Percentiles rank a stretch among this genome's conserved stretches.
Evolutionary conservation across 2,329 filamentous ascomycete genomes (phyloP).

Genomic region (Sclerotinia sclerotiorum): DNA sequence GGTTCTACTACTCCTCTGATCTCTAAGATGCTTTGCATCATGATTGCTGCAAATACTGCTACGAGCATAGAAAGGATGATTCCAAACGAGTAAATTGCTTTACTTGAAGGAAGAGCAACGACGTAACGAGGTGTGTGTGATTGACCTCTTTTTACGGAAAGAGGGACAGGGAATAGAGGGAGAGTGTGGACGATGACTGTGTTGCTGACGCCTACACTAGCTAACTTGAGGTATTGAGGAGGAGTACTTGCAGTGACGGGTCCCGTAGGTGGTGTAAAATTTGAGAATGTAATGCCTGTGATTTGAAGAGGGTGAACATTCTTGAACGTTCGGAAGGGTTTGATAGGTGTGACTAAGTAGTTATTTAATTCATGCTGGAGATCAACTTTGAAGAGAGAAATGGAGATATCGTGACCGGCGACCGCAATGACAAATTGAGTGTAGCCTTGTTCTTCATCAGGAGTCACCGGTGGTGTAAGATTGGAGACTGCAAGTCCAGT

Average conservation of each 20-base stretch:
- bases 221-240: conserved; percentile 39
- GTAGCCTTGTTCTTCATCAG: conserved; percentile 54
- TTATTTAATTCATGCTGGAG: conserved; percentile 53
- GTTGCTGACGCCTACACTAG: conserved; percentile 40
- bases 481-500: conserved; percentile 76
- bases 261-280: conserved; percentile 37
- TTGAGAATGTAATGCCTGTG: conserved; percentile 59
- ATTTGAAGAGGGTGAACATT: conserved; percentile 58
- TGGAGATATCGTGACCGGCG: conserved; percentile 75
- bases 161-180: conserved; percentile 39
- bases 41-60: conserved; percentile 32
- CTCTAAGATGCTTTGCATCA: conserved; percentile 39
- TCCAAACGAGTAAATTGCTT: conserved; percentile 31
- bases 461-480: conserved; percentile 56
- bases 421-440: conserved; percentile 80
- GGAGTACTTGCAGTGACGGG: conserved; percentile 37
- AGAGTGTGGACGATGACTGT: conserved; percentile 42
- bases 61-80: conserved; percentile 32
- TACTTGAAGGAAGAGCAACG: conserved; percentile 36
- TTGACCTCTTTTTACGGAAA: conserved; percentile 36
- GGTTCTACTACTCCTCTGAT: conserved; percentile 34
- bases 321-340: conserved; percentile 54
- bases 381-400: conserved; percentile 76
- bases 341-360: conserved; percentile 53
- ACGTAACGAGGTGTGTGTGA: conserved; percentile 39